phyloP scores from a whole-genome alignment of 148 eudicot species.

The Pouteria glomerata region DNA sequence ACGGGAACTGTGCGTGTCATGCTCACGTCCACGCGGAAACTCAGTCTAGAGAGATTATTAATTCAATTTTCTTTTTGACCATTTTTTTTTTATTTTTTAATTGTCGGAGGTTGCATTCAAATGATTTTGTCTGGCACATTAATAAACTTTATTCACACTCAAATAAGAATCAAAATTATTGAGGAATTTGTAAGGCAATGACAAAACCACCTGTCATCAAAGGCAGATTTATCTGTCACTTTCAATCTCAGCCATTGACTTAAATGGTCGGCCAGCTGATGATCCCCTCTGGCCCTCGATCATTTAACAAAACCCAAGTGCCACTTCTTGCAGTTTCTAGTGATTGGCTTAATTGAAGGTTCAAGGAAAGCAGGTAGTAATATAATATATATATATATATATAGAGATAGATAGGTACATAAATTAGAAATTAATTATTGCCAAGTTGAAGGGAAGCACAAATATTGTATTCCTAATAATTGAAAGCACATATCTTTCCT shows the following conservation, averaged over 20 bases:
- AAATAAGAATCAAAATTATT: not conserved
- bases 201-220: not conserved
- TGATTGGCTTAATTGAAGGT: not conserved
- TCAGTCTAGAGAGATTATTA: not conserved
- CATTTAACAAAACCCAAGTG: not conserved
- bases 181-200: not conserved
- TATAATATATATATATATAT: not conserved
- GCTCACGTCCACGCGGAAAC: too few relatives aligned
- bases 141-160: not conserved
- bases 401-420: too few relatives aligned
- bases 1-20: too few relatives aligned
- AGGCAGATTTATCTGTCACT: not conserved
- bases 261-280: not conserved
- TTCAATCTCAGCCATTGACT: constrained; percentile 5
- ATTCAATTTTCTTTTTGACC: not conserved
- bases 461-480: too few relatives aligned
- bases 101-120: constrained; percentile 4
- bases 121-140: constrained; percentile 29
- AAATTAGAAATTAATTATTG: too few relatives aligned
- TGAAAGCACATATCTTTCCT: too few relatives aligned
- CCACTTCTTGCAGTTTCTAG: not conserved
- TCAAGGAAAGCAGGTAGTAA: not conserved
- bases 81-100: not conserved
- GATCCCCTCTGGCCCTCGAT: not conserved
- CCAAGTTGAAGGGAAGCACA: too few relatives aligned